phyloP scores from a whole-genome alignment of 2,329 filamentous ascomycete genomes.

The Hymenoscyphus fructigenus region DNA sequence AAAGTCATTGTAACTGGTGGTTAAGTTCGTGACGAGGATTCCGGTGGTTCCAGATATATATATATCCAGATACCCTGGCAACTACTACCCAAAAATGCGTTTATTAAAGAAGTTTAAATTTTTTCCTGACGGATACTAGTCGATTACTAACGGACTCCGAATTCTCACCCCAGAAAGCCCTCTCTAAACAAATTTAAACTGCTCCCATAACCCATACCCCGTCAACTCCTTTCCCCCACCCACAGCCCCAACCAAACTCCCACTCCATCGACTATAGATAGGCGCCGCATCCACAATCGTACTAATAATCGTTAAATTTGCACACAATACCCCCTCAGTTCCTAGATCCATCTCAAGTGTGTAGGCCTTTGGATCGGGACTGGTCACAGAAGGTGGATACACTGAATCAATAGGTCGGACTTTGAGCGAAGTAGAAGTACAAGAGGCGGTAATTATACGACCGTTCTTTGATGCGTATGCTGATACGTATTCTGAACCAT shows the following conservation, averaged over 20 bases:
- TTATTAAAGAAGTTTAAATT: too few species aligned
- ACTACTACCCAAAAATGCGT: too few species aligned
- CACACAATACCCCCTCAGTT: constrained; percentile 6
- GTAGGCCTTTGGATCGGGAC: background rate
- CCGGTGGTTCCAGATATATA: too few species aligned
- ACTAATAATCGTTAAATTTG: background rate
- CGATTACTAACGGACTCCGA: too few species aligned
- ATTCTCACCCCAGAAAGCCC: too few species aligned
- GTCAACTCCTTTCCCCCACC: background rate
- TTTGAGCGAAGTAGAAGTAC: constrained; percentile 18
- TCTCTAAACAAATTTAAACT: constrained; percentile 9
- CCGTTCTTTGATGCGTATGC: constrained; percentile 37
- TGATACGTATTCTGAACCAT: constrained; percentile 30
- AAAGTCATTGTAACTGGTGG: too few species aligned
- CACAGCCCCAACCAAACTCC: background rate
- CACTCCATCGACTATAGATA: constrained; percentile 10
- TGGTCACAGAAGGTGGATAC: constrained; percentile 5
- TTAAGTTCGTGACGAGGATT: too few species aligned
- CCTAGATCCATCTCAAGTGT: constrained; percentile 12
- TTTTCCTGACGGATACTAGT: too few species aligned
- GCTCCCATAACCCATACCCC: constrained; percentile 4
- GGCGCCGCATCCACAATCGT: background rate
- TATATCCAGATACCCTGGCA: too few species aligned
- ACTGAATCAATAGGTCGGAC: constrained; percentile 22
- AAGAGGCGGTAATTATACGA: constrained; percentile 32